Base-by-base conservation (phyloP, 2,329 filamentous ascomycete species). In the Leptosphaerulina australis region DNA sequence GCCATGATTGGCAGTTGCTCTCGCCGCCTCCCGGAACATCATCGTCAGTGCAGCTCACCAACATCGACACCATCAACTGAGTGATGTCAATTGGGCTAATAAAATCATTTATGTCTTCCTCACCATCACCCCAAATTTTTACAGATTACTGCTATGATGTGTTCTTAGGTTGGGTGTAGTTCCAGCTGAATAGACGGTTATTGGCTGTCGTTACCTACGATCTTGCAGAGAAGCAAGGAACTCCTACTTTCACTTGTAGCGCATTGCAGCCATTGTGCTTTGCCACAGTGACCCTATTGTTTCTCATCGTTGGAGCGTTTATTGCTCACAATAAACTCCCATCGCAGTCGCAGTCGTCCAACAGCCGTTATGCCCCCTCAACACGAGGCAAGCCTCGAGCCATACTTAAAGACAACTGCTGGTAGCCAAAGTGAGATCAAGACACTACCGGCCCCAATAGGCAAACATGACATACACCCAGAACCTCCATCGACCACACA, bases 1-100 rank as follows among this genome's bases (percentile, higher is more conserved):
- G 17, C 22, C 31, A 17, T 52, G 49, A 52, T 52, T 52, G 49
- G 49, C 31, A 29, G 38, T 18, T 17, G 24, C 11, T 26, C 21
- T 43, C 46, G 39, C 36, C 46, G 47, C 44, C 18, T 37, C 28
- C 22, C 44, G 44, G 35, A 28, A 37, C 30, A 18, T 33, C 30
- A 25, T 10, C 24, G 6, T n/a, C n/a, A n/a, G 10, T 25, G 24
- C 24, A 6, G 6, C 10, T 25, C 24, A 5, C 24, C 33, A 40
- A 35, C 36, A 15, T 40, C 44, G 22, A 40, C 35, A 28, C n/a
- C 33, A 41, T 4, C 17, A 17, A 21, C 5, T n/a, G n/a, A n/a
- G n/a, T n/a, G n/a, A n/a, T n/a, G n/a, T n/a, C n/a, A n/a, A 30
- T 30, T 30, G 8, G 12, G 28, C 28, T n/a, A 8, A 12, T n/a